These are phyloP conservation scores for Colletotrichum zoysiae DNA, from an alignment of 2,329 filamentous ascomycete species.

Conservation along the genomic window DNA sequence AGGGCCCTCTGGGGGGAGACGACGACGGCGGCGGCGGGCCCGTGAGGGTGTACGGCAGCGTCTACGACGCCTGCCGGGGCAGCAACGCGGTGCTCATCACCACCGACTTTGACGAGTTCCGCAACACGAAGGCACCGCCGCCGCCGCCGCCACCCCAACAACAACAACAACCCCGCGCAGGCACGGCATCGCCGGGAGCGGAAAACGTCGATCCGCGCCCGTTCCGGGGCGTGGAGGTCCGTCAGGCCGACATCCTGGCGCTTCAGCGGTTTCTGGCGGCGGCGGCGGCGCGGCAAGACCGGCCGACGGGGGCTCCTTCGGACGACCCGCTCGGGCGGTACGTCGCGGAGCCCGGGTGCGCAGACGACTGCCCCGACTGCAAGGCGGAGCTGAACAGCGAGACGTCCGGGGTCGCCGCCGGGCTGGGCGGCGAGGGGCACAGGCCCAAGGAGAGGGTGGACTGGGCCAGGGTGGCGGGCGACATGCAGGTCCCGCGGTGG, in stretches of 20 bases:
- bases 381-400: conserved; percentile 55
- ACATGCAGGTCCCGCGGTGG: conserved; percentile 67
- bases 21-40: too few species aligned
- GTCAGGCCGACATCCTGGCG: conserved; percentile 60
- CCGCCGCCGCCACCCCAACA: too few species aligned
- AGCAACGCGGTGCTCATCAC: conserved; percentile 66
- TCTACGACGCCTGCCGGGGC: conserved; percentile 61
- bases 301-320: conserved; percentile 43
- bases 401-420: conserved; percentile 54
- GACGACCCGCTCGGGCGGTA: conserved; percentile 61
- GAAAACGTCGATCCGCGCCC: too few species aligned
- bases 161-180: conserved; percentile 38
- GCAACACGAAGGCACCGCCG: conserved; percentile 49
- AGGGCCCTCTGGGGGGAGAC: conserved; percentile 48
- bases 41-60: conserved; percentile 61
- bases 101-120: conserved; percentile 69
- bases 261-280: conserved; percentile 61
- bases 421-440: conserved; percentile 60
- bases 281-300: conserved; percentile 16
- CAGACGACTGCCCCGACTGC: conserved; percentile 64
- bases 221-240: conserved; percentile 44
- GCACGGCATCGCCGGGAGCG: conserved; percentile 53
- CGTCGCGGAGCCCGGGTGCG: conserved; percentile 59
- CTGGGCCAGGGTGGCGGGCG: conserved; percentile 63
- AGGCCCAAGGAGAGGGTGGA: conserved; percentile 62